Base-by-base conservation (phyloP, 176 grass and related monocot species). In the Eragrostis curvula region DNA sequence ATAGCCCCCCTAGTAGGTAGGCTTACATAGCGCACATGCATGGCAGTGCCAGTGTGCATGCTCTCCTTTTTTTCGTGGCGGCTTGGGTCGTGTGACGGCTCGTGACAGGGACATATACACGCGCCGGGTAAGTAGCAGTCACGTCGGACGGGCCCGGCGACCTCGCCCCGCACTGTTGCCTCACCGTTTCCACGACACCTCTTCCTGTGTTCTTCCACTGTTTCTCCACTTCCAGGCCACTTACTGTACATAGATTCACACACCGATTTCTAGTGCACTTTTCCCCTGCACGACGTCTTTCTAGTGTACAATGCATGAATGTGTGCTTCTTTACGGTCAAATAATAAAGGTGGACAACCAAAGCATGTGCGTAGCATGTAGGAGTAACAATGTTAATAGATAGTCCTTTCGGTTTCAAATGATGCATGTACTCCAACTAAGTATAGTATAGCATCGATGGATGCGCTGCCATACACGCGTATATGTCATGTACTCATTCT, bases 61-160 rank as follows among this genome's bases (percentile, higher is more conserved):
- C 58, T 27, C 58, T 16, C n/a, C n/a, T n/a, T n/a, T 12, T 14
- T 29, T 28, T 27, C 5, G 3, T 13, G 15, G 17, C 1, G 15
- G 51, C 0, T 17, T 36, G 3, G 16, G 46, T 29, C 43, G 67
- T 27, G 68, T 36, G 32, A 36, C 52, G n/a, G 24, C 41, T 23
- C 41, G 46, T 59, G 76, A 66, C 62, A 39, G 12, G 46, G 29
- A 40, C 77, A n/a, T 15, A 48, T 41, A 14, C 75, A 21, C 53
- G 45, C 15, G 7, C 20, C 7, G 20, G 47, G 70, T 52, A 30
- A n/a, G 32, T 69, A 43, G 63, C 29, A 14, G 78, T 80, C 78
- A 80, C 78, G 13, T 80, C 78, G 20, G 29, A 53, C 68, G 62
- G 62, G 77, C 12, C 14, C 61, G 27, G 60, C 32, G n/a, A n/a